Base-by-base conservation (phyloP, 768 basidiomycete species). In the Tremella yokohamensis region DNA sequence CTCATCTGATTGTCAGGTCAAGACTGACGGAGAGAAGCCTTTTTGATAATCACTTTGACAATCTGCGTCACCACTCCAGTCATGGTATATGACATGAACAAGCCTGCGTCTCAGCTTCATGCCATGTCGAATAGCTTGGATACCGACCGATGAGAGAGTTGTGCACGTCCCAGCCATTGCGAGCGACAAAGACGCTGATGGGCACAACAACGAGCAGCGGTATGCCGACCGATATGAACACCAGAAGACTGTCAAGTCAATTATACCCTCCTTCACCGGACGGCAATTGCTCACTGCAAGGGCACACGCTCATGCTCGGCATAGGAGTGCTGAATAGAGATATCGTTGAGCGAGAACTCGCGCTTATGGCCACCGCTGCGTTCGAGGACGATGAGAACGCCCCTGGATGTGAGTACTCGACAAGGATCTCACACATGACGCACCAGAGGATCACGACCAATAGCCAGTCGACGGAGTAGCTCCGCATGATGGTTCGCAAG, bases 91-190 rank as follows among this genome's bases (percentile, higher is more conserved):
- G 84, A 81, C 45, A 92, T 83, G 52, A 88, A 79, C 57, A 90
- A 87, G 85, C 68, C 62, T 63, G 57, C 25, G 26, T 45, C 4
- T 45, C 42, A 45, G 42, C 42, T 45, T 22, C n/a, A 45, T 16
- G 42, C 22, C 39, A 40, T 45, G 7, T 2, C 26, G 51, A 45
- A 8, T 39, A 22, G 34, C 11, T 4, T 13, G 16, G 49, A 20
- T 20, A 52, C 66, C 45, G 47, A 71, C 68, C 73, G 29, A 71
- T 60, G 19, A 74, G 63, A 77, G 87, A 81, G 67, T 84, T 86
- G 70, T 96, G 93, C 26, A 87, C 78, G 69, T 96, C 93, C 91
- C 92, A 97, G 80, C 84, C 85, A 2, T 85, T 87, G n/a, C 87
- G 83, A 25, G 90, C 79, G 19, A 89, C 86, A 13, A 88, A 49